Evolutionary conservation across 495 filamentous ascomycete genomes (phyloP), one percentile per base, ranked within the genome.

Genomic region (Bacidia gigantensis): DNA sequence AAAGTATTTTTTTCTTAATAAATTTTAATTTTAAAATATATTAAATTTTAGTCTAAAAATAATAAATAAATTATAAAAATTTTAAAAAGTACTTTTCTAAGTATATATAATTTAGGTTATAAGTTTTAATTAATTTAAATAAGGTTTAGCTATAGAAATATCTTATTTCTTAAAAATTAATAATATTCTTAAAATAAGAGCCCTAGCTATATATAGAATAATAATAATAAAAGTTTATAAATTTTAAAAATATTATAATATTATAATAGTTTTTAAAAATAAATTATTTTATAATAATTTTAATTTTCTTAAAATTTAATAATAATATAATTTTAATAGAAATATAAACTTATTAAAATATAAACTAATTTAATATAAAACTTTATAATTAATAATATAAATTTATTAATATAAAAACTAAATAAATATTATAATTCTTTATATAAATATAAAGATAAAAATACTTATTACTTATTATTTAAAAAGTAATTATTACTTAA

Each of bases 81-180:
- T 21, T 49, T 49, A 49, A 23, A 48, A 48, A 22, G 9, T n/a
- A 10, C 14, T 32, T 29, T 26, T 49, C 32, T n/a, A 49, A 26
- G 26, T 49, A 49, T 32, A 14, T 29, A 49, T 18, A 29, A 9
- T 26, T 49, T 49, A 49, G 32, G 32, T 2, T 49, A 26, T 26
- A 12, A 29, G 32, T n/a, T n/a, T 29, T 22, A 26, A 49, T 22
- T 35, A 49, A 49, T 49, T 49, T 29, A 49, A 49, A 9, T 29
- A 26, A 14, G 32, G 3, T 29, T 49, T 22, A 46, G 5, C 32
- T 49, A 49, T 26, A 29, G 11, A 49, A 26, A n/a, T 29, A 45
- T 23, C 7, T 23, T 48, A 48, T 24, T 14, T 32, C 7, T 17
- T 44, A 9, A 44, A 44, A 44, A 9, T 29, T 26, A 35, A 26